These are phyloP conservation scores for Monilinia fructicola DNA, from an alignment of 2,329 filamentous ascomycete genomes.

Conservation along the genomic window DNA sequence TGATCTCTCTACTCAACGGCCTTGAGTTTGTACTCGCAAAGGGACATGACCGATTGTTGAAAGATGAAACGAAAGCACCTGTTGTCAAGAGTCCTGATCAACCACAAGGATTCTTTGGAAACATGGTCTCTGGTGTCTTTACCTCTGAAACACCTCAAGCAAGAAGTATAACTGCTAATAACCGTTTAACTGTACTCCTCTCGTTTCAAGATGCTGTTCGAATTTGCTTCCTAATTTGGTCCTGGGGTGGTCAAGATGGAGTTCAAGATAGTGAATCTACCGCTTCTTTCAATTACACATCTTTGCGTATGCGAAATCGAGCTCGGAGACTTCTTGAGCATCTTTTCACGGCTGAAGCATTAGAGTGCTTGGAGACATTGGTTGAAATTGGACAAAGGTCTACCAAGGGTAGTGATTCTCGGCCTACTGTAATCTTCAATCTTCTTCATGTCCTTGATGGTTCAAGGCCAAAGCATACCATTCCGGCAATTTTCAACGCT, in stretches of 20 bases:
- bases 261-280: constrained; percentile 64
- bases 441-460: constrained; percentile 89
- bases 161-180: constrained; percentile 87
- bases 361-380: constrained; percentile 91
- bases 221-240: constrained; percentile 92
- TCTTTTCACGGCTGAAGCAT: constrained; percentile 83
- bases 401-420: constrained; percentile 48
- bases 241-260: constrained; percentile 74
- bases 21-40: constrained; percentile 86
- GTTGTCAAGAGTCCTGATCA: constrained; percentile 76
- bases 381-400: constrained; percentile 76
- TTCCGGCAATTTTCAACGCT: constrained; percentile 92
- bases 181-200: constrained; percentile 87
- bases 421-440: constrained; percentile 70
- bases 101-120: constrained; percentile 85
- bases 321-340: constrained; percentile 87
- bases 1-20: constrained; percentile 87
- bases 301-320: constrained; percentile 84
- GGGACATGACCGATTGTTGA: constrained; percentile 77
- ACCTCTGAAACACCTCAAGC: constrained; percentile 72
- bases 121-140: constrained; percentile 91
- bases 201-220: constrained; percentile 95
- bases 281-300: constrained; percentile 88
- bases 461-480: constrained; percentile 84
- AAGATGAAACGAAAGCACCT: constrained; percentile 70